Conservation (phyloP, 2,329 filamentous ascomycete species). For the Aspergillus persii region DNA sequence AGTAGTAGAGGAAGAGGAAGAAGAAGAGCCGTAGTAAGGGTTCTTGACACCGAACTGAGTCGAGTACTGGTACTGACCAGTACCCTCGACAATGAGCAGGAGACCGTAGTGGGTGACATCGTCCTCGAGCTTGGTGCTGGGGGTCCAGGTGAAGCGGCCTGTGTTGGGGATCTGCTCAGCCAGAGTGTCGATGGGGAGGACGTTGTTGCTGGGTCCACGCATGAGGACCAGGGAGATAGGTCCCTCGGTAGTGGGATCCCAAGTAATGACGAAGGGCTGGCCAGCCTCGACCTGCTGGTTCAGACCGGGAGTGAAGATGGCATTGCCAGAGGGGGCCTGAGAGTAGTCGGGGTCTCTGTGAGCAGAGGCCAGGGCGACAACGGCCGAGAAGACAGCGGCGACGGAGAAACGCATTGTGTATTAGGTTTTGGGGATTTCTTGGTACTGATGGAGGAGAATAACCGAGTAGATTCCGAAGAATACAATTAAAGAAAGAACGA, state of each 20-base stretch:
- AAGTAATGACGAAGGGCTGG: slow-evolving; percentile 57
- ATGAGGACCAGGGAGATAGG: slow-evolving; percentile 59
- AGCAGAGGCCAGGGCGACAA: slow-evolving; percentile 40
- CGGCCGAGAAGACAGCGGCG: slow-evolving; percentile 35
- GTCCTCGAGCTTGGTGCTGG: slow-evolving; percentile 46
- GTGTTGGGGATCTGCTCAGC: slow-evolving; percentile 56
- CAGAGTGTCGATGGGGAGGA: slow-evolving; percentile 51
- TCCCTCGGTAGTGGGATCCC: slow-evolving; percentile 44
- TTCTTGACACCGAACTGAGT: slow-evolving; percentile 60
- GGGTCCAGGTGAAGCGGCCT: slow-evolving; percentile 57
- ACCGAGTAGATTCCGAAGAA: neutral
- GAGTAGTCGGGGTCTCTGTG: slow-evolving; percentile 37
- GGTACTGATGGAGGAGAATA: slow-evolving; percentile 1
- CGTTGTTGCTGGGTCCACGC: slow-evolving; percentile 57
- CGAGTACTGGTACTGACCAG: slow-evolving; percentile 60
- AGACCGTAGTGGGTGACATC: slow-evolving; percentile 58
- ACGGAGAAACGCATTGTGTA: slow-evolving; percentile 41
- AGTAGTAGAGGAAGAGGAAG: slow-evolving; percentile 8
- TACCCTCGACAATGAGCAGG: slow-evolving; percentile 59
- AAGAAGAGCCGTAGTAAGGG: slow-evolving; percentile 16
- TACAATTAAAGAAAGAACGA: slow-evolving; percentile 25
- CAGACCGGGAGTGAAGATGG: slow-evolving; percentile 53
- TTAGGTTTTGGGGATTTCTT: slow-evolving; percentile 2
- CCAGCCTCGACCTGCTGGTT: slow-evolving; percentile 56
- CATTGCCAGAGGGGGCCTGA: slow-evolving; percentile 49